Conservation (phyloP, 2,329 filamentous ascomycete species). For the Helotiales sp. region DNA sequence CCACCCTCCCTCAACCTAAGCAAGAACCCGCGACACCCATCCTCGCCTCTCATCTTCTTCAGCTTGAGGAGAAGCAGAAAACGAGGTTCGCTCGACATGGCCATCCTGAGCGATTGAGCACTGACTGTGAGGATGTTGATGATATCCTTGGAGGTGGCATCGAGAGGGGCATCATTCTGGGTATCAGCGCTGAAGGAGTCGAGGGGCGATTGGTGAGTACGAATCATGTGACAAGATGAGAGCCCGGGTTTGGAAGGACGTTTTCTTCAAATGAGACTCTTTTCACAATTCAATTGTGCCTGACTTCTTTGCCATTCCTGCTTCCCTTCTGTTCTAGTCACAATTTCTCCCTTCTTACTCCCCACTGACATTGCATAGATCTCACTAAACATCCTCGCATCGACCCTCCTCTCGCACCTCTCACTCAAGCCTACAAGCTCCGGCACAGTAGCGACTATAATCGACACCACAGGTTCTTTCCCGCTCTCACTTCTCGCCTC, state of each 20-base stretch:
- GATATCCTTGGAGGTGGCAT: slow-evolving; percentile 27
- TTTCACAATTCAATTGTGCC: neutral
- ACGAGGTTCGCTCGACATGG: slow-evolving; percentile 14
- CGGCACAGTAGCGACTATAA: slow-evolving; percentile 24
- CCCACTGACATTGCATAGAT: slow-evolving; percentile 17
- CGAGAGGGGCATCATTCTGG: slow-evolving; percentile 27
- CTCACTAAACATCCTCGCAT: slow-evolving; percentile 30
- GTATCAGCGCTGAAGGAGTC: slow-evolving; percentile 28
- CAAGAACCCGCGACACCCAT: slow-evolving; percentile 24
- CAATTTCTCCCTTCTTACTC: neutral
- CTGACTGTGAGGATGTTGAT: slow-evolving; percentile 30
- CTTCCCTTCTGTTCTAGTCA: neutral
- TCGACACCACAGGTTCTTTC: slow-evolving; percentile 35
- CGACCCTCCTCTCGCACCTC: slow-evolving; percentile 20
- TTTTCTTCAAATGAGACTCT: neutral
- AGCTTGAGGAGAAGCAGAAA: slow-evolving; percentile 25
- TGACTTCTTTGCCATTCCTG: slow-evolving; percentile 3
- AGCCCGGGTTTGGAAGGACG: neutral
- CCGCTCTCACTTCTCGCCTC: slow-evolving; percentile 28
- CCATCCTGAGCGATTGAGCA: slow-evolving; percentile 17
- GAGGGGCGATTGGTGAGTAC: slow-evolving; percentile 32
- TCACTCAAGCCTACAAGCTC: neutral
- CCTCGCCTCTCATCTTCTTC: slow-evolving; percentile 27
- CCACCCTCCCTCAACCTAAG: slow-evolving; percentile 26
- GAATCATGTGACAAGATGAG: neutral